Conservation (phyloP, 345 rosid genomes). For the Euphorbia lathyris region DNA sequence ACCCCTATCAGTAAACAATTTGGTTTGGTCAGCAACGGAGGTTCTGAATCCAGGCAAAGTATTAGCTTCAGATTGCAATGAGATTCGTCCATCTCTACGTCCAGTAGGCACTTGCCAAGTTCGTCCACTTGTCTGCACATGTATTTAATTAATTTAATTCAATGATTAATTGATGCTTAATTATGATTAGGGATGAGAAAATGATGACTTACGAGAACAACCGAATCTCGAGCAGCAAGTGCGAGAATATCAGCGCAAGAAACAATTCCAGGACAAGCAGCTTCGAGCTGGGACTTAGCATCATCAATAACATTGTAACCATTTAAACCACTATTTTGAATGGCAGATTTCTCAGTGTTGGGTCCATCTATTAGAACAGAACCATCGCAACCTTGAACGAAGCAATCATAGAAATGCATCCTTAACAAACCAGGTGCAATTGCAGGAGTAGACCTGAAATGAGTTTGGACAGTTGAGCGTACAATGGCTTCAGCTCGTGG, state of each 20-base stretch:
- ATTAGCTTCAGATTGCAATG: slow-evolving; percentile 26
- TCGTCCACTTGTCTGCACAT: slow-evolving; percentile 59
- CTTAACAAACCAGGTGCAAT: slow-evolving; percentile 47
- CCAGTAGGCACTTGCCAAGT: slow-evolving; percentile 57
- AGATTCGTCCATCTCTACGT: slow-evolving; percentile 37
- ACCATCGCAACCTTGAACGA: slow-evolving; percentile 49
- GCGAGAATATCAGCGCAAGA: slow-evolving; percentile 64
- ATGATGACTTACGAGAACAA: slow-evolving; percentile 35
- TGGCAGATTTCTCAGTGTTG: slow-evolving; percentile 44
- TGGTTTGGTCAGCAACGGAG: slow-evolving; percentile 24
- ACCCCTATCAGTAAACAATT: slow-evolving; percentile 23
- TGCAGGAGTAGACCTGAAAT: slow-evolving; percentile 27
- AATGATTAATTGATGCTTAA: too few relatives aligned
- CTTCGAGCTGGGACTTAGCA: slow-evolving; percentile 33
- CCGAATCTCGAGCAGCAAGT: slow-evolving; percentile 51
- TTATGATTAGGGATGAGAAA: neutral
- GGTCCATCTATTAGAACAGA: slow-evolving; percentile 45
- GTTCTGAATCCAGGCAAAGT: slow-evolving; percentile 27
- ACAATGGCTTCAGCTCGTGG: slow-evolving; percentile 50
- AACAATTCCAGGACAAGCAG: slow-evolving; percentile 44
- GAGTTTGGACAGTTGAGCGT: slow-evolving; percentile 29
- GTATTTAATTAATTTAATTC: neutral
- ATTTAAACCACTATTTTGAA: slow-evolving; percentile 38
- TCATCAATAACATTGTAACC: slow-evolving; percentile 35
- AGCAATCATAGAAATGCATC: slow-evolving; percentile 62